phyloP scores from a whole-genome alignment of 208 protist species.

The Crithidia expoeki region DNA sequence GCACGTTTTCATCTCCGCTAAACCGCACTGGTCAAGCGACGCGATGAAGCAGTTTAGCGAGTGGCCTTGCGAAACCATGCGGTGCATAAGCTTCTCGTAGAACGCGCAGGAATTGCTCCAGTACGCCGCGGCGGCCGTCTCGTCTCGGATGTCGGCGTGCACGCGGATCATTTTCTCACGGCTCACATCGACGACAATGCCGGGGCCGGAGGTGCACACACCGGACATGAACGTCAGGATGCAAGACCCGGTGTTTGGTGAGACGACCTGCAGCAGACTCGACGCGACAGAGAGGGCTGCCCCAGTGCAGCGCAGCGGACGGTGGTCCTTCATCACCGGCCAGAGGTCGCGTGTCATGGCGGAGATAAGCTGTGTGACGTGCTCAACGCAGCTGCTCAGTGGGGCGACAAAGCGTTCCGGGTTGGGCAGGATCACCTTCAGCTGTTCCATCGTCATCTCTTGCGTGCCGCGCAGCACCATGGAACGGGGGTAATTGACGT shows the following conservation, averaged over 20 bases:
- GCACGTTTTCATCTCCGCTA: slow-evolving; percentile 97
- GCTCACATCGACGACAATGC: slow-evolving; percentile 91
- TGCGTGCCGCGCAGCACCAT: slow-evolving; percentile 81
- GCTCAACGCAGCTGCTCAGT: slow-evolving; percentile 55
- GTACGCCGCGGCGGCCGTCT: slow-evolving; percentile 69
- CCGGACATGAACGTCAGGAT: slow-evolving; percentile 97
- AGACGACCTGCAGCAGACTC: slow-evolving; percentile 92
- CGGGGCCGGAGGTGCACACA: slow-evolving; percentile 95
- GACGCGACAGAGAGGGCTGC: slow-evolving; percentile 96
- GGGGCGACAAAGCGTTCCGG: slow-evolving; percentile 81
- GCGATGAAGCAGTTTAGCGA: slow-evolving; percentile 97
- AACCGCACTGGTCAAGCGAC: slow-evolving; percentile 96
- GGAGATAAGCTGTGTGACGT: slow-evolving; percentile 93
- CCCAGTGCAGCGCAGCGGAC: slow-evolving; percentile 96
- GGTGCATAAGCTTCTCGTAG: slow-evolving; percentile 95
- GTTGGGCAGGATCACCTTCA: slow-evolving; percentile 55
- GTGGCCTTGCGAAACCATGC: slow-evolving; percentile 94
- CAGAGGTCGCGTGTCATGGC: slow-evolving; percentile 95
- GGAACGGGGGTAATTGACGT: slow-evolving; percentile 84
- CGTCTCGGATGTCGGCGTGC: slow-evolving; percentile 96
- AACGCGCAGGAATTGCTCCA: slow-evolving; percentile 85
- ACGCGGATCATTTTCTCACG: slow-evolving; percentile 96
- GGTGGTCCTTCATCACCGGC: slow-evolving; percentile 91
- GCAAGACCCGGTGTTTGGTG: slow-evolving; percentile 91
- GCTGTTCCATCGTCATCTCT: slow-evolving; percentile 63